Evolutionary conservation across 2,329 filamentous ascomycete genomes (phyloP).

Genomic region (Thelonectria blattea): DNA sequence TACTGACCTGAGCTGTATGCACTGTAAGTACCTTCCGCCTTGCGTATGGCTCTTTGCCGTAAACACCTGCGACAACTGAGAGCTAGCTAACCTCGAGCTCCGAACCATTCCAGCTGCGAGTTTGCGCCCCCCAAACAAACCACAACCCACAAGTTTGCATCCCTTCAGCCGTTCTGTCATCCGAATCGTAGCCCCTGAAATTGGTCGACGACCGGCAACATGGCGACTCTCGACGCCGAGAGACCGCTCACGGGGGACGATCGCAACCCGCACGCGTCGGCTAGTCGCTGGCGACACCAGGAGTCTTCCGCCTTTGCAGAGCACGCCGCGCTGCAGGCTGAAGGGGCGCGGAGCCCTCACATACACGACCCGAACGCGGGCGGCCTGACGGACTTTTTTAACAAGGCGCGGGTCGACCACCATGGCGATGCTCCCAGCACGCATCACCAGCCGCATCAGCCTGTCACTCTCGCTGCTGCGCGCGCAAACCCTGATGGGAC

Average conservation of each 20-base stretch:
- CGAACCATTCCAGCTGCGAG: constrained; percentile 18
- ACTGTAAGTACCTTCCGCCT: not conserved
- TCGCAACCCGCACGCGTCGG: constrained; percentile 61
- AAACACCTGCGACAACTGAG: constrained; percentile 8
- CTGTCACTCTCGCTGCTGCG: constrained; percentile 54
- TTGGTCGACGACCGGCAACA: constrained; percentile 19
- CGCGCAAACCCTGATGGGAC: constrained; percentile 19
- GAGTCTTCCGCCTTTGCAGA: constrained; percentile 63
- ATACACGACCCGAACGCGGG: constrained; percentile 49
- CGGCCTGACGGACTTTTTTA: constrained; percentile 63
- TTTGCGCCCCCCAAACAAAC: constrained; percentile 13
- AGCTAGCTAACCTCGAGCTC: constrained; percentile 17
- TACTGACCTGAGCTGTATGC: not conserved
- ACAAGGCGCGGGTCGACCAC: constrained; percentile 58
- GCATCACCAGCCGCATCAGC: constrained; percentile 50
- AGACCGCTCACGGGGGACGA: constrained; percentile 39
- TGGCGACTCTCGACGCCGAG: constrained; percentile 31
- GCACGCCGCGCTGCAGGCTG: constrained; percentile 47
- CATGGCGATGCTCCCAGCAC: constrained; percentile 33
- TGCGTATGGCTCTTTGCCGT: not conserved
- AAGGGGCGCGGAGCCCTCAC: constrained; percentile 39
- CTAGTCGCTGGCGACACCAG: constrained; percentile 67
- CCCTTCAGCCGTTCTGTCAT: not conserved
- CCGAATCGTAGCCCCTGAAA: constrained; percentile 1
- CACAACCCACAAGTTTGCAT: constrained; percentile 13